Percentiles rank a stretch among this genome's conserved stretches.
Evolutionary conservation across 2,329 filamentous ascomycete genomes (phyloP).

Genomic region (Colletotrichum graminicola): DNA sequence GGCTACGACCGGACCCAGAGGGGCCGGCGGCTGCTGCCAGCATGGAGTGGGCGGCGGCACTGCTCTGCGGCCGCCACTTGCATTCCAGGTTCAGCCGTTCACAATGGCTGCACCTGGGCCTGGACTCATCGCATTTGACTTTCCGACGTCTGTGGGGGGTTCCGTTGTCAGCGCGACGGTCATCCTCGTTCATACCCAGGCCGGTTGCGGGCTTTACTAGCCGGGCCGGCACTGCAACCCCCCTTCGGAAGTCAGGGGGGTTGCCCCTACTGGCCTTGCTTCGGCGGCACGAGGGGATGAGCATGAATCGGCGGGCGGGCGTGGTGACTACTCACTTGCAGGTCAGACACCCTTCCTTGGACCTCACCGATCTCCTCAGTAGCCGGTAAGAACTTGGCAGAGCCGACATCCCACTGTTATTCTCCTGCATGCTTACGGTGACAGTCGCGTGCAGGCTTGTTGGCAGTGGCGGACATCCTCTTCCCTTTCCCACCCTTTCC

Average conservation of each 20-base stretch:
- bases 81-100: slow-evolving; percentile 66
- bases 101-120: slow-evolving; percentile 66
- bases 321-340: slow-evolving; percentile 55
- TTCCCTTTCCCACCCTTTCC: slow-evolving; percentile 8
- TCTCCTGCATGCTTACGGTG: slow-evolving; percentile 41
- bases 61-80: slow-evolving; percentile 57
- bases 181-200: not conserved
- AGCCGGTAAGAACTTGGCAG: slow-evolving; percentile 35
- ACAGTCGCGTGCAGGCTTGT: slow-evolving; percentile 33
- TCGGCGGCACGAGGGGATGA: not conserved
- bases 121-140: slow-evolving; percentile 67
- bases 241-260: slow-evolving; percentile 18
- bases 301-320: not conserved
- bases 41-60: slow-evolving; percentile 17
- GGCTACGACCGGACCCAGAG: slow-evolving; percentile 43
- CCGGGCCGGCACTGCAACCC: not conserved
- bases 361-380: slow-evolving; percentile 44
- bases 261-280: not conserved
- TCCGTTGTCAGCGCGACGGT: slow-evolving; percentile 14
- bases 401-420: slow-evolving; percentile 33
- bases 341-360: slow-evolving; percentile 60
- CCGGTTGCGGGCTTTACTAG: not conserved
- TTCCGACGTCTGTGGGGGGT: slow-evolving; percentile 58
- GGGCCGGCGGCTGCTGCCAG: slow-evolving; percentile 44
- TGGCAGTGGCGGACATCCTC: slow-evolving; percentile 26